Conservation (phyloP, 2,329 filamentous ascomycete genomes). For the Fusarium aywerte region DNA sequence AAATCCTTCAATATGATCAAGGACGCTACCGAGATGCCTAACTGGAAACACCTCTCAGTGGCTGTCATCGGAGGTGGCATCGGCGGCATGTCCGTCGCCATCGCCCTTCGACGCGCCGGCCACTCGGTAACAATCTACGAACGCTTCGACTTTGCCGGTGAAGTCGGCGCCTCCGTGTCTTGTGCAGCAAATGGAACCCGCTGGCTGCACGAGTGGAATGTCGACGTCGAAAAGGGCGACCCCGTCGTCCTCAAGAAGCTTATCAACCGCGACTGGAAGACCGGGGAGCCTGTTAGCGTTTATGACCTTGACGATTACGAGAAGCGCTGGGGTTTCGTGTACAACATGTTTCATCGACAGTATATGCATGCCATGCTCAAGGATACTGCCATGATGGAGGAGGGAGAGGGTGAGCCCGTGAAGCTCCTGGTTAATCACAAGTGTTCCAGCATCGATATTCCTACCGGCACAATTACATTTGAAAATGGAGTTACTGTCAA, state of each 20-base stretch:
- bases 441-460: constrained; percentile 64
- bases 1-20: constrained; percentile 23
- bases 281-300: constrained; percentile 71
- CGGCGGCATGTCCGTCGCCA: constrained; percentile 59
- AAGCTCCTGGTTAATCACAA: constrained; percentile 66
- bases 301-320: constrained; percentile 74
- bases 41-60: constrained; percentile 59
- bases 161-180: constrained; percentile 74
- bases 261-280: constrained; percentile 77
- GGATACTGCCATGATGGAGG: constrained; percentile 66
- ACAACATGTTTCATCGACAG: constrained; percentile 77
- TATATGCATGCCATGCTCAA: constrained; percentile 76
- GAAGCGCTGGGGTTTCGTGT: constrained; percentile 70
- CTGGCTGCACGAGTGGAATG: constrained; percentile 75
- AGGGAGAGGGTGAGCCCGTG: constrained; percentile 65
- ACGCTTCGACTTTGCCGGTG: constrained; percentile 71
- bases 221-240: constrained; percentile 71
- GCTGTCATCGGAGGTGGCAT: constrained; percentile 61
- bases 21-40: constrained; percentile 30
- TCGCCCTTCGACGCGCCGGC: constrained; percentile 59
- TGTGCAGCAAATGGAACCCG: constrained; percentile 77
- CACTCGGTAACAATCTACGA: constrained; percentile 71
- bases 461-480: constrained; percentile 62
- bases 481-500: constrained; percentile 60
- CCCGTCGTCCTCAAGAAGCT: constrained; percentile 73